A percentile compares a stretch with the other conserved stretches of the same genome.
Conservation (phyloP, 495 filamentous ascomycete species). For the Aspergillus egyptiacus region DNA sequence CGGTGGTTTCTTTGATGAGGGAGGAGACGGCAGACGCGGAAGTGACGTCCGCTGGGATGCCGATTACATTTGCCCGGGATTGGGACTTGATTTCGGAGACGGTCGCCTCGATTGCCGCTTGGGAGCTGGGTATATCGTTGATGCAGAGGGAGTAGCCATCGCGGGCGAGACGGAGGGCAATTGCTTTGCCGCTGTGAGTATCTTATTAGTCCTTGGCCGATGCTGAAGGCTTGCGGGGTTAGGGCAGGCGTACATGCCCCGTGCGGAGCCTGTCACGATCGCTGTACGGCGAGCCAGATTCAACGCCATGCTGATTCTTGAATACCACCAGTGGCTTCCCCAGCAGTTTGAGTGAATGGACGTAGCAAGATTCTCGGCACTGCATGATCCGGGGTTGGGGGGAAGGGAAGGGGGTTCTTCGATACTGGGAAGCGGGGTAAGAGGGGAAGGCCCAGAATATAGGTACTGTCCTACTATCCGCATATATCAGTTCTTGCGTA, state of each 20-base stretch:
- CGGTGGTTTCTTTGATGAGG: constrained; percentile 43
- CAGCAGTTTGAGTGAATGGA: background rate
- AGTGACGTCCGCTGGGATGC: constrained; percentile 46
- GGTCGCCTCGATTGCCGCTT: constrained; percentile 40
- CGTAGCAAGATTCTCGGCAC: too few species aligned
- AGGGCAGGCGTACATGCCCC: constrained; percentile 43
- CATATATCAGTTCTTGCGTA: too few species aligned
- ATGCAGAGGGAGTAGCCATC: constrained; percentile 58
- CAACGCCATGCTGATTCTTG: background rate
- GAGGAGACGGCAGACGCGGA: constrained; percentile 40
- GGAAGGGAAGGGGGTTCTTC: background rate
- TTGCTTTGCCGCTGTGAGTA: constrained; percentile 46
- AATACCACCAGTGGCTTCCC: background rate
- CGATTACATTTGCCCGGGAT: constrained; percentile 36
- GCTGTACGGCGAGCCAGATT: constrained; percentile 25
- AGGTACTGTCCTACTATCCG: too few species aligned
- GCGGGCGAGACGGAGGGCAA: constrained; percentile 51
- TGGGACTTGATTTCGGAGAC: constrained; percentile 34
- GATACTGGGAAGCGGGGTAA: background rate
- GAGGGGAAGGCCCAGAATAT: background rate
- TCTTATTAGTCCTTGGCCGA: background rate
- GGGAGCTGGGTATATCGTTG: constrained; percentile 49
- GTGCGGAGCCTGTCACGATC: constrained; percentile 53
- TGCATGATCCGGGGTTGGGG: too few species aligned
- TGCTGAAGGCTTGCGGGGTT: background rate